Evolutionary conservation across 2,329 filamentous ascomycete species (phyloP), one percentile per base, ranked within the genome.

Genomic region (Cyanodermella asteris): DNA sequence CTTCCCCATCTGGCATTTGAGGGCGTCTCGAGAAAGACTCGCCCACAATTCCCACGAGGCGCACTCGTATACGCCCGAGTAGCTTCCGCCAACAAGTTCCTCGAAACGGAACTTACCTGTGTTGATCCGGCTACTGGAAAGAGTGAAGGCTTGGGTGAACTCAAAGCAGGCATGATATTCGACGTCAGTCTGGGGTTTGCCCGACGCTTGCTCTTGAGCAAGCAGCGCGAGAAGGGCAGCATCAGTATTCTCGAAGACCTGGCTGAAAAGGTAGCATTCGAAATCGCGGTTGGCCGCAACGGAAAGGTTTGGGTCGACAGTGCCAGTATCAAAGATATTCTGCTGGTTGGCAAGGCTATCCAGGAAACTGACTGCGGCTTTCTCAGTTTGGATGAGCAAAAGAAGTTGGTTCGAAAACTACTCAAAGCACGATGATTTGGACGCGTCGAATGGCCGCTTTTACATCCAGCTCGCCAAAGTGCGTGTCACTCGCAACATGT

Each of bases 1-100:
- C 67, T 94, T 1, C 80, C 77, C 0, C 76, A 91, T 36, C 61
- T 94, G 12, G 68, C 81, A n/a, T 97, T 97, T 46, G 84, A 94
- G 49, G 70, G 71, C 34, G 87, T 81, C 11, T 80, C 74, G 22
- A 87, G 82, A 49, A 94, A 94, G 53, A 91, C 78, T 3, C 64
- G 82, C 2, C 87, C 87, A 1, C 61, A 77, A 34, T 63, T 94
- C 21, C 55, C 60, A 15, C 42, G 66, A 9, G 80, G 80, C 18
- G 69, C 78, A 26, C 54, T 93, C 15, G 78, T 94, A 18, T 94
- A 94, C 51, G 84, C 82, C 18, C 74, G 84, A 33, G 68, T 97
- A 21, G 57, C 64, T 15, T 64, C 73, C 20, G 72, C 76, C 11
- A 73, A 78, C 40, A 71, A 72, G 34, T 74, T 82, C 47, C 78